Evolutionary conservation across 108 stramenopile genomes (phyloP), one percentile per base, ranked within the genome.

Genomic region (Fragilariopsis cylindrus): DNA sequence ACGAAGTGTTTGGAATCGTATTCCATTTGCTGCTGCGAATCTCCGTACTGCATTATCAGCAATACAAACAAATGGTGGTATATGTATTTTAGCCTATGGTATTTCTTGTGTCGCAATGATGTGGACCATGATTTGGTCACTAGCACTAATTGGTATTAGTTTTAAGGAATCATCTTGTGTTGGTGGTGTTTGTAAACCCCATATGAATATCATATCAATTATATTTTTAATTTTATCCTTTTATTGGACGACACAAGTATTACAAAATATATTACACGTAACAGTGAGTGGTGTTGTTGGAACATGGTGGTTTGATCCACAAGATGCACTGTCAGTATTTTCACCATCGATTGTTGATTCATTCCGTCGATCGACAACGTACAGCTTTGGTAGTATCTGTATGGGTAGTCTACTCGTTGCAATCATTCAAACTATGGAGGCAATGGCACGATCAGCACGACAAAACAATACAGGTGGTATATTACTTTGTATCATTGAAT

Each of bases 361-460:
- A 9, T 67, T 96, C 9, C 58, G 45, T 3, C 76, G 85, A 55
- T 77, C 87, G 53, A 54, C 57, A n/a, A 86, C 88, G 3, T 88
- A 80, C 70, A 88, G 87, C 15, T 80, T 94, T 52, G 89, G 90
- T 48, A 80, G 80, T 12, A 87, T 94, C 50, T 88, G 87, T 77
- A 89, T 92, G 63, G 93, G 89, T n/a, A 87, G 88, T 48, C 70
- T 94, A 41, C 74, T 91, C 50, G 87, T 93, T 5, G 90, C 92
- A 42, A 70, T 93, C 45, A 60, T 93, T 8, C 81, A 85, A 55
- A 70, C 81, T 30, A 47, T 89, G 30, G 81, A 88, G 30, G 69
- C 69, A 53, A 71, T 82, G 43, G 77, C 85, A 52, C 65, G 67
- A 39, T 57, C 50, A 9, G 84, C 86, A 72, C 39, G 62, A 1